Conservation (phyloP, 306 rosid genomes). For the Amphicarpaea edgeworthii region DNA sequence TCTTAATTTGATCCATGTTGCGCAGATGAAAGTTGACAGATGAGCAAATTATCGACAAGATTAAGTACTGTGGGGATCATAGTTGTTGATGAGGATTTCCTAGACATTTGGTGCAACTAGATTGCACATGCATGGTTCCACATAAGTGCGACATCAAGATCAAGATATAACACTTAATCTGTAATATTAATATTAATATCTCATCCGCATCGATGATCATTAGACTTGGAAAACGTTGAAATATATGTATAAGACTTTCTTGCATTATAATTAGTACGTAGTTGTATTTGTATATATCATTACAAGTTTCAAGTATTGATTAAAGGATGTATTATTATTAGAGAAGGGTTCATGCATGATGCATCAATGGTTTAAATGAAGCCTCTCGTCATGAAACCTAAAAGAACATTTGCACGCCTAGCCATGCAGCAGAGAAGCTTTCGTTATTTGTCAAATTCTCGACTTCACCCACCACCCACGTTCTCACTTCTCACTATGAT, state of each 20-base stretch:
- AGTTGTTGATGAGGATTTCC: constrained; percentile 48
- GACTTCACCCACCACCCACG: constrained; percentile 37
- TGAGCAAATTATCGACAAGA: constrained; percentile 49
- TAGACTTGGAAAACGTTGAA: background rate
- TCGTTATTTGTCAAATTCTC: constrained; percentile 41
- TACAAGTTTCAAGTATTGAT: no score
- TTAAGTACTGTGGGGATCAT: constrained; percentile 66
- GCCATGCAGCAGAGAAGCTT: constrained; percentile 34
- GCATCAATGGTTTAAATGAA: no score
- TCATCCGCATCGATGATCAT: background rate
- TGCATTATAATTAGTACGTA: background rate
- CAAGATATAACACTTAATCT: constrained; percentile 33
- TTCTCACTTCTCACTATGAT: constrained; percentile 27
- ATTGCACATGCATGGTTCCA: constrained; percentile 75
- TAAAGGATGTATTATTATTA: no score
- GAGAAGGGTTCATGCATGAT: no score
- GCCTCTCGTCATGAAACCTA: background rate
- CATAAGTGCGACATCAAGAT: constrained; percentile 52
- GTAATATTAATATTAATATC: background rate
- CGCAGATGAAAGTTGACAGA: constrained; percentile 42
- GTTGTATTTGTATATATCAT: background rate
- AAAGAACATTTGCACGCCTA: background rate
- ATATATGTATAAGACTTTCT: background rate
- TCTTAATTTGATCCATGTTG: constrained; percentile 34
- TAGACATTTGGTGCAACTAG: constrained; percentile 63